Base-by-base conservation (phyloP, 352 stramenopile species). In the Phytopythium vexans region DNA sequence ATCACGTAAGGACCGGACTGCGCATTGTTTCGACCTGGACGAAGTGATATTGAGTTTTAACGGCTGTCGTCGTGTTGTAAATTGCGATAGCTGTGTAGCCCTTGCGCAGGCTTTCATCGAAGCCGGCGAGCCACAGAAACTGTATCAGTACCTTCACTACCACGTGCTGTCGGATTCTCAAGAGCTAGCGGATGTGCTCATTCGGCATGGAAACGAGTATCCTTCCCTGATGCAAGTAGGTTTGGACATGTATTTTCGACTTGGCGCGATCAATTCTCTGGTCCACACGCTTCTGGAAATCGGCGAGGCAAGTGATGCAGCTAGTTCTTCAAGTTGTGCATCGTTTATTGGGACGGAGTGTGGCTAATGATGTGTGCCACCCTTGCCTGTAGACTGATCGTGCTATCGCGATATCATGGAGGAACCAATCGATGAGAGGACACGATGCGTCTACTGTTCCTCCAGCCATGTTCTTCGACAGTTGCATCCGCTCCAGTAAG, bases 81-180 rank as follows among this genome's bases (percentile, higher is more conserved):
- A 33, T 55, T 21, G 49, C 49, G 27, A 45, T 38, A 92, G 82
- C 12, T 86, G 75, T 64, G 39, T 82, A 37, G 64, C 74, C 4
- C 65, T 88, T 0, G 79, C 75, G 4, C 66, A 78, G 46, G 67
- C 69, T 15, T 89, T 77, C 59, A 57, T 90, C 51, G 58, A 54
- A 40, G 60, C 68, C 10, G 58, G 58, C 11, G 63, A 85, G 9
- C 58, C 70, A 1, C 59, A 66, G 38, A 75, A 88, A 41, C 58
- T 92, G 31, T 88, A 79, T 49, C 78, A 90, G 50, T 83, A 84
- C 10, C 56, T 92, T 11, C 77, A 86, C 34, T 76, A 80, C 11
- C 68, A 83, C 35, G 62, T 81, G 2, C 11, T 86, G n/a, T 54
- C 56, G 34, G 82, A 90, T 49, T 92, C 75, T 14, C 48, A 64